Base-by-base conservation (phyloP, 2,329 filamentous ascomycete species). In the Microthyrium microscopicum region DNA sequence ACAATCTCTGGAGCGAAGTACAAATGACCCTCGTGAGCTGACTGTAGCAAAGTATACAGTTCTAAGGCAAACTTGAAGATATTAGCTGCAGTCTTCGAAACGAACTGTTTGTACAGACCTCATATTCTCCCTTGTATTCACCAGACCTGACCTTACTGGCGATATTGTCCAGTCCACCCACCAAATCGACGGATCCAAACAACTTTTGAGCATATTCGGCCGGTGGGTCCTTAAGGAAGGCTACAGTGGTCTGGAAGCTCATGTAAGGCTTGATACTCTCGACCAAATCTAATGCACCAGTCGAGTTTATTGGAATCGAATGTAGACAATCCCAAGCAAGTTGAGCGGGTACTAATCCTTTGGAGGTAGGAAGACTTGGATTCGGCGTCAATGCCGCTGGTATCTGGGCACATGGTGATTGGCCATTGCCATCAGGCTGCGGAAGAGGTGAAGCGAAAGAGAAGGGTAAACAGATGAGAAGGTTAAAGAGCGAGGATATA, bases 21-120 rank as follows among this genome's bases (percentile, higher is more conserved):
- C 32, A 76, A 72, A 44, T 81, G 76, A 1, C 73, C 71, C 45
- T 81, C 75, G 42, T 78, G 71, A 3, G 68, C 66, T 2, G 56
- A 57, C 17, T 60, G 58, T 22, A 73, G 56, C 5, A 69, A 50
- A 22, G 58, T 50, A 36, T 66, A 64, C 3, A 80, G 54, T 19
- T 67, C 66, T 40, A 48, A 57, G 7, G 58, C 59, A 39, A 63
- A 64, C 13, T 42, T 20, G 22, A 9, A 25, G 22, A 9, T 9
- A 25, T 25, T 25, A 9, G 9, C 22, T 25, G 9, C 22, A 25
- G 22, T 19, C 8, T n/a, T 12, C 4, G 16, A 15, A 12, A 19
- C 3, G 19, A 18, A 26, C 30, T 13, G 7, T 16, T 9, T 8
- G 9, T 8, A 33, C 41, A 17, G 45, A 53, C 51, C 37, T 54